Evolutionary conservation across 2,329 filamentous ascomycete genomes (phyloP).

Genomic region (Herpomyces periplanetae): DNA sequence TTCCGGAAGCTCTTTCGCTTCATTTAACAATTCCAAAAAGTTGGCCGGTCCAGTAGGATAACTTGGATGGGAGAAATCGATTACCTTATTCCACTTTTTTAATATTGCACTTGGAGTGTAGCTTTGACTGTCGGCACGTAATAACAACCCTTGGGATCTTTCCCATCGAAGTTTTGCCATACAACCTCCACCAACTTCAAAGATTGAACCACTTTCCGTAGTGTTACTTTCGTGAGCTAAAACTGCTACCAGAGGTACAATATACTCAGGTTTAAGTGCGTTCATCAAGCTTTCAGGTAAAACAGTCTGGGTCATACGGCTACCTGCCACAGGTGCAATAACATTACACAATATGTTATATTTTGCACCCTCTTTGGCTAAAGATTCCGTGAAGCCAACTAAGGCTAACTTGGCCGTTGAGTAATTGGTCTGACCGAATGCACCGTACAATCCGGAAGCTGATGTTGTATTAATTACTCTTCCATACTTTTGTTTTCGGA

Average conservation of each 20-base stretch:
- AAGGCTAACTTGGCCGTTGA: slow-evolving; percentile 72
- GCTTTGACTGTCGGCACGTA: slow-evolving; percentile 53
- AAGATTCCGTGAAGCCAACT: slow-evolving; percentile 85
- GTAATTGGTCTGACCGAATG: slow-evolving; percentile 85
- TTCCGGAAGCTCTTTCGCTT: slow-evolving; percentile 33
- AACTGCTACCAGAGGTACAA: slow-evolving; percentile 62
- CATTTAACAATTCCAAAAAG: slow-evolving; percentile 49
- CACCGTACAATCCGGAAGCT: slow-evolving; percentile 77
- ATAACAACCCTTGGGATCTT: slow-evolving; percentile 46
- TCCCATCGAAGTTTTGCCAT: slow-evolving; percentile 83
- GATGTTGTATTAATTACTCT: slow-evolving; percentile 86
- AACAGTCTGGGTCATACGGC: slow-evolving; percentile 72
- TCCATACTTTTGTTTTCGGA: slow-evolving; percentile 94
- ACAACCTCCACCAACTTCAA: slow-evolving; percentile 70
- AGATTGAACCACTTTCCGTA: slow-evolving; percentile 49
- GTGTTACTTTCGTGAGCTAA: slow-evolving; percentile 55
- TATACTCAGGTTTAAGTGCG: slow-evolving; percentile 61
- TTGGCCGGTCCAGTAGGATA: slow-evolving; percentile 55
- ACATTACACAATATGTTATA: slow-evolving; percentile 92
- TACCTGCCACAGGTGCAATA: slow-evolving; percentile 76
- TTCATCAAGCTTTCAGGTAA: slow-evolving; percentile 77
- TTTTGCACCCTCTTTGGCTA: slow-evolving; percentile 85
- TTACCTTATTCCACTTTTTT: slow-evolving; percentile 55
- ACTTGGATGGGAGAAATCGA: slow-evolving; percentile 45
- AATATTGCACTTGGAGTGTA: slow-evolving; percentile 62